These are phyloP conservation scores for Leucogyrophana mollusca DNA, from an alignment of 768 basidiomycete genomes.

Conservation along the genomic window DNA sequence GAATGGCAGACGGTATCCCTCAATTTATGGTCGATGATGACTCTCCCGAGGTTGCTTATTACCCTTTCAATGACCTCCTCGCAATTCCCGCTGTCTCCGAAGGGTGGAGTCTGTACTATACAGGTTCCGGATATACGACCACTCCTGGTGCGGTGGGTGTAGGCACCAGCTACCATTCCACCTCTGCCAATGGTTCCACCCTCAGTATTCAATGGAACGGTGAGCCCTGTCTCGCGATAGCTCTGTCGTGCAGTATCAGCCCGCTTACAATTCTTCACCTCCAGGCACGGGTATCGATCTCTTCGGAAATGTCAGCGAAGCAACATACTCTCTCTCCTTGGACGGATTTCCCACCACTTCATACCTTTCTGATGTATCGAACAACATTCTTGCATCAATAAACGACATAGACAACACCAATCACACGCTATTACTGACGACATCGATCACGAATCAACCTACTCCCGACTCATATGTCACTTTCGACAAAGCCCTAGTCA, in stretches of 20 bases:
- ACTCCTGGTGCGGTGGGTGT: constrained; percentile 43
- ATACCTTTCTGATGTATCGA: constrained; percentile 20
- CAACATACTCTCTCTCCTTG: constrained; percentile 48
- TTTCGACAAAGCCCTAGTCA: constrained; percentile 59
- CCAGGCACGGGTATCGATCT: constrained; percentile 67
- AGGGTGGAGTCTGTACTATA: constrained; percentile 73
- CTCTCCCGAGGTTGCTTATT: constrained; percentile 62
- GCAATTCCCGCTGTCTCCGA: constrained; percentile 44
- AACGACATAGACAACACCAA: constrained; percentile 42
- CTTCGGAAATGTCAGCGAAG: constrained; percentile 46
- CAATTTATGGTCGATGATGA: constrained; percentile 61
- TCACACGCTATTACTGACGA: constrained; percentile 58
- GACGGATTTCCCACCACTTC: constrained; percentile 41
- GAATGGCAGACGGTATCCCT: constrained; percentile 23
- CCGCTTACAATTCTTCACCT: constrained; percentile 1
- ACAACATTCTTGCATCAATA: constrained; percentile 50
- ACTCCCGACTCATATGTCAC: constrained; percentile 39
- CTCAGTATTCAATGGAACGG: constrained; percentile 62
- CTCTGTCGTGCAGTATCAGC: neutral
- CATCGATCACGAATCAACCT: constrained; percentile 34
- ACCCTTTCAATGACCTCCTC: constrained; percentile 57
- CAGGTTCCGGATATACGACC: constrained; percentile 45
- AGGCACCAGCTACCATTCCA: constrained; percentile 62
- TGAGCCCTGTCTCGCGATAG: constrained; percentile 29
- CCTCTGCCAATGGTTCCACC: constrained; percentile 56